Percentiles rank a stretch among this genome's conserved stretches.
phyloP scores from a whole-genome alignment of 495 filamentous ascomycete genomes.

The Xylaria flabelliformis region DNA sequence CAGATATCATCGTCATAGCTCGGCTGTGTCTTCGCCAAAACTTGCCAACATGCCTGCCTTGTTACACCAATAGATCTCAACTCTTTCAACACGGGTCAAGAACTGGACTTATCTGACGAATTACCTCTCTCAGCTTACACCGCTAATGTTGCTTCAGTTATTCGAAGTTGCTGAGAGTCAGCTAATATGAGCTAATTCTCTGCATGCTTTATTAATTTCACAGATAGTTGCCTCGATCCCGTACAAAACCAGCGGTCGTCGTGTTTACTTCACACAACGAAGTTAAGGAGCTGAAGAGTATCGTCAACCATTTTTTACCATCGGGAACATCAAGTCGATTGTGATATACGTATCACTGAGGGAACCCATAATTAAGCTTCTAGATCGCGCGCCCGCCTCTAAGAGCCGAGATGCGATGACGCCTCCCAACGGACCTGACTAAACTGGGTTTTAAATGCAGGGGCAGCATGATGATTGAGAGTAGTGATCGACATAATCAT shows the following conservation, averaged over 20 bases:
- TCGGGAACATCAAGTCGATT: background rate
- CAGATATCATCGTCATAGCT: slow-evolving; percentile 5
- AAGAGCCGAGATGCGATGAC: background rate
- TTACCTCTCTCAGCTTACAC: background rate
- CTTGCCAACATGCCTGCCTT: slow-evolving; percentile 6
- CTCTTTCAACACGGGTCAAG: background rate
- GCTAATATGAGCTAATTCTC: background rate
- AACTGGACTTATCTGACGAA: background rate
- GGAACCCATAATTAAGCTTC: background rate
- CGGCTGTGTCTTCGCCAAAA: background rate
- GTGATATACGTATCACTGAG: background rate
- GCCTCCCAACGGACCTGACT: background rate
- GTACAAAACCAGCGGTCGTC: background rate
- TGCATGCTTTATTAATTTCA: background rate
- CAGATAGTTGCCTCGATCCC: background rate
- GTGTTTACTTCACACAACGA: background rate
- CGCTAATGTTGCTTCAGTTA: background rate
- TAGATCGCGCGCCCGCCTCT: background rate
- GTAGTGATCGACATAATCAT: slow-evolving; percentile 15
- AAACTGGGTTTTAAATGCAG: slow-evolving; percentile 13
- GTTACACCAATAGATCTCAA: background rate
- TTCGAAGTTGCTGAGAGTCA: background rate
- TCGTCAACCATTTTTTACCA: too few species aligned
- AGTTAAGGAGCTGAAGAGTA: background rate
- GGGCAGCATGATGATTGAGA: background rate